These are phyloP conservation scores for Punctularia strigosozonata DNA, from an alignment of 768 basidiomycete species.

Conservation along the genomic window DNA sequence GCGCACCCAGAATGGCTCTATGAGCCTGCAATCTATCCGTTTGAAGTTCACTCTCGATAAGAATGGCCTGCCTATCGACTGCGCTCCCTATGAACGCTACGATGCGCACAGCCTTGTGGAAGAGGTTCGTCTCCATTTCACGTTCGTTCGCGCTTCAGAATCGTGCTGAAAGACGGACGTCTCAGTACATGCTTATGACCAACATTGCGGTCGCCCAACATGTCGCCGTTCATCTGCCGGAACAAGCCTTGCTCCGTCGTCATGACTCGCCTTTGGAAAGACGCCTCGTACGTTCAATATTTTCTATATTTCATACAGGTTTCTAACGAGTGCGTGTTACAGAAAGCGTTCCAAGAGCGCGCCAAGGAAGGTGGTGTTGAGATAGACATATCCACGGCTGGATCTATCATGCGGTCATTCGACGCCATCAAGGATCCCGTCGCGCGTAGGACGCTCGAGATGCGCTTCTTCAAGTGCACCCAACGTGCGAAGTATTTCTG, in stretches of 20 bases:
- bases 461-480: slow-evolving; percentile 85
- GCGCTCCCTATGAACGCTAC: slow-evolving; percentile 44
- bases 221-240: slow-evolving; percentile 87
- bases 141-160: background rate
- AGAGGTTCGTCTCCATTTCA: slow-evolving; percentile 68
- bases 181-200: slow-evolving; percentile 86
- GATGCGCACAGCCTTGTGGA: slow-evolving; percentile 80
- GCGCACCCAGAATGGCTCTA: slow-evolving; percentile 72
- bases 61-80: slow-evolving; percentile 70
- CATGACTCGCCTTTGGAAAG: slow-evolving; percentile 91
- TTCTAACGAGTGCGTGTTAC: background rate
- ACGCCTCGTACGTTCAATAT: slow-evolving; percentile 50
- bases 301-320: background rate
- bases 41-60: slow-evolving; percentile 76
- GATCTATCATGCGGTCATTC: slow-evolving; percentile 77
- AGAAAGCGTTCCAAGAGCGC: slow-evolving; percentile 72
- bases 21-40: slow-evolving; percentile 56
- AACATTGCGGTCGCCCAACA: slow-evolving; percentile 89
- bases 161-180: background rate
- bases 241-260: slow-evolving; percentile 92
- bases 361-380: slow-evolving; percentile 75
- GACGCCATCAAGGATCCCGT: slow-evolving; percentile 60
- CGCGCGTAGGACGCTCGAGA: slow-evolving; percentile 66
- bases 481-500: slow-evolving; percentile 97
- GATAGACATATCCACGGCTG: slow-evolving; percentile 71